These are phyloP conservation scores for Lactarius evosmus DNA, from an alignment of 768 basidiomycete species.

Conservation along the genomic window DNA sequence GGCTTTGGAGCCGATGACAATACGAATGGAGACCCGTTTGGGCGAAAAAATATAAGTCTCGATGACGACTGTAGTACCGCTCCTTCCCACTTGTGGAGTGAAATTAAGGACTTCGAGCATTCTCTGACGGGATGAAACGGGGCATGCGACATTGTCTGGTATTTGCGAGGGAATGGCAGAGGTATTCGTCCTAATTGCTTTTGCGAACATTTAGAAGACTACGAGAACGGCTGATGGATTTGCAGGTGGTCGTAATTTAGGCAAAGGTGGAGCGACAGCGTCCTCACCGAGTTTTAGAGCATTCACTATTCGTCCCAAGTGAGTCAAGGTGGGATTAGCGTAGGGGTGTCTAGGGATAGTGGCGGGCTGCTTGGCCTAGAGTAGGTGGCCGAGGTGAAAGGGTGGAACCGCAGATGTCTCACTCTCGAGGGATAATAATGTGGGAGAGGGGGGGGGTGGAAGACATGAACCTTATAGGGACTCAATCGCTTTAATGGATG, in stretches of 20 bases:
- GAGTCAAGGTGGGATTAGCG: background rate
- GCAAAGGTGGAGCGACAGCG: background rate
- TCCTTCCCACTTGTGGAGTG: conserved; percentile 59
- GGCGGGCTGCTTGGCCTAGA: background rate
- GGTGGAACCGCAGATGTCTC: conserved; percentile 1
- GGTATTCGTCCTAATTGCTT: conserved; percentile 9
- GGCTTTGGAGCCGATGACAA: conserved; percentile 68
- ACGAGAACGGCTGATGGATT: background rate
- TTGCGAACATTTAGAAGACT: background rate
- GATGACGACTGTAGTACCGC: conserved; percentile 61
- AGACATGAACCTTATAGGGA: conserved; percentile 7
- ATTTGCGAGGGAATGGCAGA: background rate
- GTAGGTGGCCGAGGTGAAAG: background rate
- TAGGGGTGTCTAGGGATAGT: background rate
- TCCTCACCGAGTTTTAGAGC: background rate
- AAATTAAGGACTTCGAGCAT: conserved; percentile 66
- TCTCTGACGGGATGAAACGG: conserved; percentile 47
- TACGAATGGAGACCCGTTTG: conserved; percentile 58
- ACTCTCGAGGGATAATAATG: conserved; percentile 5
- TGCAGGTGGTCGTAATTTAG: background rate
- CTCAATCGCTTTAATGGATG: conserved; percentile 17
- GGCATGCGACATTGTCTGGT: conserved; percentile 14
- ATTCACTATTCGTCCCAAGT: background rate
- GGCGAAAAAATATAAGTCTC: conserved; percentile 51
- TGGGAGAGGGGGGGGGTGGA: conserved; percentile 1